phyloP scores from a whole-genome alignment of 2,329 filamentous ascomycete species.

The Cordyceps cateniannulata region DNA sequence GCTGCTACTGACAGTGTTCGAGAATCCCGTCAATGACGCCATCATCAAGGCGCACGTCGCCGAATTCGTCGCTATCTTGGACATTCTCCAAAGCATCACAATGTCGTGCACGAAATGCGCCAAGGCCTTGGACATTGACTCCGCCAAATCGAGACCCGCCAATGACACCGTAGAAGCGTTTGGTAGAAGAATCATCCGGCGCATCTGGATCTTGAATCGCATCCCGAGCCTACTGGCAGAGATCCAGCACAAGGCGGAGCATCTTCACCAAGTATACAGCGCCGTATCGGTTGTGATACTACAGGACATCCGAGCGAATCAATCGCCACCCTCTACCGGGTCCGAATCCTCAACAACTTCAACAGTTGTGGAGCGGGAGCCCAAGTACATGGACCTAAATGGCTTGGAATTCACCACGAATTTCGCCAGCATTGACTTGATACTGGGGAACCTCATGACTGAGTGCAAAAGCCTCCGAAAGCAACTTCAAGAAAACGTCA shows the following conservation, averaged over 20 bases:
- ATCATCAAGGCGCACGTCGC: slow-evolving; percentile 12
- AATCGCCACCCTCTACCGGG: neutral
- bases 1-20: neutral
- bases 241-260: slow-evolving; percentile 11
- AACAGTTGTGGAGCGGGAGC: neutral
- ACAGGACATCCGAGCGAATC: slow-evolving; percentile 13
- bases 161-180: slow-evolving; percentile 2
- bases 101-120: slow-evolving; percentile 14
- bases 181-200: slow-evolving; percentile 12
- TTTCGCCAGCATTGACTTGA: slow-evolving; percentile 14
- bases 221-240: slow-evolving; percentile 14
- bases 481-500: slow-evolving; percentile 13
- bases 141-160: neutral
- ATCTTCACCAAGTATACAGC: slow-evolving; percentile 14
- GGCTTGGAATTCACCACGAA: slow-evolving; percentile 13
- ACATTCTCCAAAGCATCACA: slow-evolving; percentile 15
- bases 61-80: slow-evolving; percentile 14
- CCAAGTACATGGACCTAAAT: neutral
- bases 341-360: neutral
- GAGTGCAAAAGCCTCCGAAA: slow-evolving; percentile 14
- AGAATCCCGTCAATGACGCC: neutral
- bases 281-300: slow-evolving; percentile 13
- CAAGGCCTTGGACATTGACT: slow-evolving; percentile 14
- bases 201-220: slow-evolving; percentile 13
- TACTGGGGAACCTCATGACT: slow-evolving; percentile 11